Evolutionary conservation across 2,329 filamentous ascomycete genomes (phyloP), one percentile per base, ranked within the genome.

Genomic region (Dendrostoma leiphaemia): DNA sequence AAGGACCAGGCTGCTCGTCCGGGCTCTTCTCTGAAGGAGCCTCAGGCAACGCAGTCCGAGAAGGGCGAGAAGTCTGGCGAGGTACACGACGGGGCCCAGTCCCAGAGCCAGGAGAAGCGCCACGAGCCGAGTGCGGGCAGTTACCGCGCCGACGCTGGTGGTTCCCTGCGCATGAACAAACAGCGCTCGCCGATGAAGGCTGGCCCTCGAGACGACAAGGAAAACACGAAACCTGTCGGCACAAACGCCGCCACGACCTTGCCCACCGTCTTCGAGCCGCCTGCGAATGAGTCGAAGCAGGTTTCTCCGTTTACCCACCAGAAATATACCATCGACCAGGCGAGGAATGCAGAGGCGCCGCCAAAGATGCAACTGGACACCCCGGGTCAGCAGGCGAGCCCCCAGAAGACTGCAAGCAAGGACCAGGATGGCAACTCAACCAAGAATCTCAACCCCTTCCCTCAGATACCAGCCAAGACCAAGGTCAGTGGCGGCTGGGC

Each of bases 121-220:
- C 38, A 34, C 2, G 12, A 29, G 3, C 29, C n/a, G 17, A 52
- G 15, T 21, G 19, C 34, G 7, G 51, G 5, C 12, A 57, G 55
- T 15, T 72, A 65, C 19, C 62, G 66, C 28, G 55, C 61, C 35
- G 58, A 62, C 24, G 63, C 62, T 21, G 69, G 68, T n/a, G 69
- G 68, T 21, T 72, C 71, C 4, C 61, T 72, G 28, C 64, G 64
- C 9, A 53, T 71, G 21, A 38, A 34, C 53, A 53, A 52, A 31
- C 31, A 41, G 17, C 48, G 26, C 3, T 48, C 41, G 26, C 41
- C 48, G 12, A 51, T 40, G 13, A 53, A 48, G 43, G 29, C 44
- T 6, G 28, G 23, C 15, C 5, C 34, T 17, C n/a, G 38, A 21
- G 32, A 21, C 24, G 51, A 32, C 26, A 48, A 41, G 10, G 31